Conservation (phyloP, 352 stramenopile species). For the Globisporangium cystogenes region DNA sequence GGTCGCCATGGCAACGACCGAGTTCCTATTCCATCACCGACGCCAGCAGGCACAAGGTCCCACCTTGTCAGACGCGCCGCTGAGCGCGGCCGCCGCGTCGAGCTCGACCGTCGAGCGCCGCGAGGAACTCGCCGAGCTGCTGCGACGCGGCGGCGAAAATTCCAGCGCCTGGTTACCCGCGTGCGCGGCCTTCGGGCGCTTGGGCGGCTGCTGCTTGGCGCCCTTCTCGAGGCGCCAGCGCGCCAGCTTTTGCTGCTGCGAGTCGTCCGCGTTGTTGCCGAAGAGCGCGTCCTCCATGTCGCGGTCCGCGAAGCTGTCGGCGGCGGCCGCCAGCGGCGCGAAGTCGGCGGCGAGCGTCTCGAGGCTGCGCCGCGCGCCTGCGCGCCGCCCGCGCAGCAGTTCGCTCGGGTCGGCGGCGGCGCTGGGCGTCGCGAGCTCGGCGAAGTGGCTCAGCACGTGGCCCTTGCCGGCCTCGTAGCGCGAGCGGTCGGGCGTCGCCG, state of each 20-base stretch:
- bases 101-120: slow-evolving; percentile 12
- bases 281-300: slow-evolving; percentile 19
- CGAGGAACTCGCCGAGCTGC: slow-evolving; percentile 9
- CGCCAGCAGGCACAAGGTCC: not conserved
- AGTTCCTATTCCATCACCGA: not conserved
- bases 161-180: slow-evolving; percentile 15
- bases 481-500: slow-evolving; percentile 9
- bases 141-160: slow-evolving; percentile 18
- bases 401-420: not conserved
- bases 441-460: slow-evolving; percentile 60
- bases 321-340: not conserved
- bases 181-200: slow-evolving; percentile 20
- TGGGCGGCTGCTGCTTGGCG: slow-evolving; percentile 5
- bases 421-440: slow-evolving; percentile 36
- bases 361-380: slow-evolving; percentile 5
- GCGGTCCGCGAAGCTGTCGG: slow-evolving; percentile 4
- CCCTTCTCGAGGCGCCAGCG: slow-evolving; percentile 18
- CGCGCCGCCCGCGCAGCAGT: not conserved
- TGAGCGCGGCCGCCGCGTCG: slow-evolving; percentile 1
- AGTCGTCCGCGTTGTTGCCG: slow-evolving; percentile 11
- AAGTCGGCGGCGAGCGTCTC: slow-evolving; percentile 5
- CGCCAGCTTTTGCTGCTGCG: slow-evolving; percentile 16
- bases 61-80: slow-evolving; percentile 14
- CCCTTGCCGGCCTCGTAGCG: slow-evolving; percentile 53
- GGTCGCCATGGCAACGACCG: not conserved